Evolutionary conservation across 1,284 basidiomycete species (phyloP).

Genomic region (Malassezia sp.): DNA sequence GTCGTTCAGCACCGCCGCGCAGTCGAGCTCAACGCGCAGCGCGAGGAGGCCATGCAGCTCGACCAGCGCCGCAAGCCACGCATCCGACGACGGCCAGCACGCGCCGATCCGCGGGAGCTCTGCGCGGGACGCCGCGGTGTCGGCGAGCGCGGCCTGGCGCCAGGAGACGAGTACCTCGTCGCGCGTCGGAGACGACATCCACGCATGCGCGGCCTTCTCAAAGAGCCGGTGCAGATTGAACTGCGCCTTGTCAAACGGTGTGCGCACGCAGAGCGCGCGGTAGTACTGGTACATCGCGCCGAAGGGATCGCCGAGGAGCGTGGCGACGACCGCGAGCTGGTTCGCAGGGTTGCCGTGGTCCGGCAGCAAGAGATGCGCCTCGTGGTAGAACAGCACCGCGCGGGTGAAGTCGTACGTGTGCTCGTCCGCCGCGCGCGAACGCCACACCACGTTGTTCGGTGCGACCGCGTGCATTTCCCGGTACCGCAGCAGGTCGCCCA

Average conservation of each 20-base stretch:
- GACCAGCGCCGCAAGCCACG: constrained; percentile 25
- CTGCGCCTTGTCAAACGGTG: constrained; percentile 74
- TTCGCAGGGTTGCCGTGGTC: constrained; percentile 64
- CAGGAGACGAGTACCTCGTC: constrained; percentile 8
- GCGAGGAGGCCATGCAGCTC: constrained; percentile 35
- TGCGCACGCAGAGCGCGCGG: constrained; percentile 72
- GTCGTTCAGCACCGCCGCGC: constrained; percentile 23
- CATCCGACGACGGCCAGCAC: constrained; percentile 8
- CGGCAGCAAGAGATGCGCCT: constrained; percentile 34
- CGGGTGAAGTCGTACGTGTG: constrained; percentile 27
- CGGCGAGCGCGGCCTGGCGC: constrained; percentile 6
- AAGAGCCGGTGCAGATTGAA: constrained; percentile 63
- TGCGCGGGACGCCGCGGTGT: constrained; percentile 2
- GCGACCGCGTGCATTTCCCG: constrained; percentile 61
- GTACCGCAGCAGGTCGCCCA: constrained; percentile 88
- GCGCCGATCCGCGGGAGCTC: constrained; percentile 4
- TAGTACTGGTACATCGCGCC: constrained; percentile 74
- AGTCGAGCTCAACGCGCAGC: constrained; percentile 21
- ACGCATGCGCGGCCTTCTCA: constrained; percentile 22
- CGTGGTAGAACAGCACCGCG: constrained; percentile 33
- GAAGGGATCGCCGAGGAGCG: constrained; percentile 72
- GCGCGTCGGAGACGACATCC: constrained; percentile 12
- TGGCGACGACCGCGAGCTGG: constrained; percentile 82
- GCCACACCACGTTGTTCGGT: constrained; percentile 1
- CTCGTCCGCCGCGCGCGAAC: background rate